Evolutionary conservation across 2,329 filamentous ascomycete species (phyloP), one percentile per base, ranked within the genome.

Genomic region (Fusarium setosum): DNA sequence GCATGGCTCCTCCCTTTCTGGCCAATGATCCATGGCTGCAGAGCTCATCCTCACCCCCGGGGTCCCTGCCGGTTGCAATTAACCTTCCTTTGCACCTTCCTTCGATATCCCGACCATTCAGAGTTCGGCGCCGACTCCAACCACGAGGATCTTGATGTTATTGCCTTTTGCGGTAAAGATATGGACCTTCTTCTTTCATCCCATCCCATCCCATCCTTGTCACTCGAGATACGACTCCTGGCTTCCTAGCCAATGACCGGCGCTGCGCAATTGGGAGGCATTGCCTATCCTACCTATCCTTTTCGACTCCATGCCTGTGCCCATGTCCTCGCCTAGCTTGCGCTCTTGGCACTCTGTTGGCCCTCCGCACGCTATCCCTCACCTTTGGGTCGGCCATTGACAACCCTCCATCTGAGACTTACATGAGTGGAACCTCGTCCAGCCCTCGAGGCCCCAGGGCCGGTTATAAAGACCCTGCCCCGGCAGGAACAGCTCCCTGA

Each of bases 151-250:
- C 56, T 41, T 48, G 57, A 29, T 68, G 66, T 41, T 48, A 65
- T 49, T 45, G 15, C 64, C 65, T 44, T 44, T 63, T 66, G 37
- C 20, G 63, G 63, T 47, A 61, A 51, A 45, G 56, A 41, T 47
- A 41, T 23, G 7, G 44, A 68, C 65, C 65, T 68, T 68, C 65
- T 68, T 45, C 63, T 68, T 68, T 63, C 58, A 57, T 38, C 24
- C n/a, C 50, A 66, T 60, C 65, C 65, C 58, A 57, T 38, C 24
- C n/a, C 50, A 66, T 60, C 65, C 65, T 63, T 59, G 65, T 23
- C 42, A 34, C 51, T 40, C 41, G 18, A 63, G 56, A 56, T 64
- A 61, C 47, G 52, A 59, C 61, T 65, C 52, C 44, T 51, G 52
- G 49, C 21, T 40, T 54, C 17, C 32, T 24, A 18, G 10, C 32